These are phyloP conservation scores for Orbilia oligospora DNA, from an alignment of 2,329 filamentous ascomycete species.

Conservation along the genomic window DNA sequence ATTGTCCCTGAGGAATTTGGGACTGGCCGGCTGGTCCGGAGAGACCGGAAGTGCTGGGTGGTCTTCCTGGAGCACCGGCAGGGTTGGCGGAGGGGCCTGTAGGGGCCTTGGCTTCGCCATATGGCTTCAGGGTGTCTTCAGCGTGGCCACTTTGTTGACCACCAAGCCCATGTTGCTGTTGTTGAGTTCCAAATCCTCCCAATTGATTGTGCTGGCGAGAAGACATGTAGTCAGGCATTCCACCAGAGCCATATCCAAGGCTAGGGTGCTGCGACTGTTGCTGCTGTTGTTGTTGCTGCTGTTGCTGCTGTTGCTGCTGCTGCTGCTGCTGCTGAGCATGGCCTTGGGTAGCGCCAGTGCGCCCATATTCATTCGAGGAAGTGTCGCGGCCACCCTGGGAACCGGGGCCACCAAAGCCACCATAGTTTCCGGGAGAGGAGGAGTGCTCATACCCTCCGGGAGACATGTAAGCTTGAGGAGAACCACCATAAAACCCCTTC, in stretches of 20 bases:
- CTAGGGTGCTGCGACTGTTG: constrained; percentile 64
- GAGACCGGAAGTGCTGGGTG: constrained; percentile 62
- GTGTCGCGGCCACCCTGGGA: constrained; percentile 63
- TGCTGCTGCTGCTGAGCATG: constrained; percentile 63
- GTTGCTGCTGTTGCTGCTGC: constrained; percentile 15
- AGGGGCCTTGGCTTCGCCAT: constrained; percentile 64
- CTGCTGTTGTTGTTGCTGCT: constrained; percentile 64
- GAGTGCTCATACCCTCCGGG: constrained; percentile 74
- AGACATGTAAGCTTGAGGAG: constrained; percentile 74
- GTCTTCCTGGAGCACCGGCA: constrained; percentile 63
- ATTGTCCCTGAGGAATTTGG: constrained; percentile 62
- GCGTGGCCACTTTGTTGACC: constrained; percentile 63
- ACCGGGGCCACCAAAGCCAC: constrained; percentile 68
- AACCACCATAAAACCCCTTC: constrained; percentile 71
- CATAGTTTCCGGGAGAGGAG: constrained; percentile 75
- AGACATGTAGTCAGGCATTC: constrained; percentile 63
- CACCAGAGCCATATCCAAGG: constrained; percentile 61
- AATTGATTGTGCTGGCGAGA: constrained; percentile 62
- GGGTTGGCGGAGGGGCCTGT: constrained; percentile 64
- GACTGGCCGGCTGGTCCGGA: constrained; percentile 61
- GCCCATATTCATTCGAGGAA: constrained; percentile 62
- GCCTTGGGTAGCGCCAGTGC: constrained; percentile 65
- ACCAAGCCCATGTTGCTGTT: constrained; percentile 63
- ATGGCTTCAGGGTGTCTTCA: constrained; percentile 64
- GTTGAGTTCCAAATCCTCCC: constrained; percentile 59